Base-by-base conservation (phyloP, 768 basidiomycete genomes). In the Rhizopogon vesiculosus region DNA sequence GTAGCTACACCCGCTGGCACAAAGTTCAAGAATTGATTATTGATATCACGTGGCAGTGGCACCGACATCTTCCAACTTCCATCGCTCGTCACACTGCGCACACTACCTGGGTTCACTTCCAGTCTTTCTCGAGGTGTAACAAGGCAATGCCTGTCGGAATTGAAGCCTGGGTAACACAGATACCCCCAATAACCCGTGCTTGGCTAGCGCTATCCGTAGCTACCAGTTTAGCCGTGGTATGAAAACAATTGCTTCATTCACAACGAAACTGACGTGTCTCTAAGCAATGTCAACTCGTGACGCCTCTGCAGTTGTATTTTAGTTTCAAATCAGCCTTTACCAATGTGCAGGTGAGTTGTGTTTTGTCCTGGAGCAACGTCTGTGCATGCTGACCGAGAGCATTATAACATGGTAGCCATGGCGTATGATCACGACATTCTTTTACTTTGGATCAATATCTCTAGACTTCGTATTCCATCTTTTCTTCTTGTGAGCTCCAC, bases 401-500 rank as follows among this genome's bases (percentile, higher is more conserved):
- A 48, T 40, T 25, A 25, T 25, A 25, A 25, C 25, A 42, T 25
- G 48, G 39, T 55, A 97, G 93, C 78, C 86, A 61, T 98, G 94
- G 94, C 82, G 96, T 29, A 80, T 85, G 45, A 70, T 87, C 42
- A 95, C 94, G 29, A 96, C 90, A 10, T 98, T 98, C 79, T 87
- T 94, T 64, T 99, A 95, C 73, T 98, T 98, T 72, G 97, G 96
- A 10, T 82, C 87, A 1, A 84, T 98, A 66, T 93, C 90, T 4
- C 75, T 98, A 19, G 96, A 98, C 70, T 93, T 98, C 62, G 80
- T 96, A 56, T 97, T 98, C 72, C 96, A 98, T 69, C 79, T 99
- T 52, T 98, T 98, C 78, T 99, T 98, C 79, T 97, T 99, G 96
- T 96, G 67, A 70, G 94, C 76, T 10, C 19, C 10, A 38, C 19